A percentile compares a stretch with the other conserved stretches of the same genome.
These are phyloP conservation scores for Chrysosporium keratinophilum DNA, from an alignment of 2,329 filamentous ascomycete genomes.

Conservation along the genomic window DNA sequence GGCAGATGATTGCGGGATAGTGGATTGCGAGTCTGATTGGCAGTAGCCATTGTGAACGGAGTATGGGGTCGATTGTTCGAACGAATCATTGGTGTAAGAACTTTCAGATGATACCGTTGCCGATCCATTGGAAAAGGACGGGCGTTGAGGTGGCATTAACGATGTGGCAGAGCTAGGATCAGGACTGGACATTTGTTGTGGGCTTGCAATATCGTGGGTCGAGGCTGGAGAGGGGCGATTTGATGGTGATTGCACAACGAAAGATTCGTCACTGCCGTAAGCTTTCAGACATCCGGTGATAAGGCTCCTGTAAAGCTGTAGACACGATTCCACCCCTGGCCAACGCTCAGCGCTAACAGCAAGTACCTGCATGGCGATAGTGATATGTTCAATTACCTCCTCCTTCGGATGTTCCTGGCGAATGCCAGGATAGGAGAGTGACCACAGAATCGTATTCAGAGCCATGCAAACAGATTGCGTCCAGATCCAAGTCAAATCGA, in stretches of 20 bases:
- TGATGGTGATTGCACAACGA: slow-evolving; percentile 40
- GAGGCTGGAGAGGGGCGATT: slow-evolving; percentile 35
- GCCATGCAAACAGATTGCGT: slow-evolving; percentile 82
- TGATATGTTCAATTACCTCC: slow-evolving; percentile 65
- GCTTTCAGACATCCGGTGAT: slow-evolving; percentile 77
- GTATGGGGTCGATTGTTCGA: background rate
- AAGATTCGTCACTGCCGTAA: slow-evolving; percentile 56
- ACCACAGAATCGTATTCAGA: slow-evolving; percentile 85
- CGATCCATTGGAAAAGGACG: background rate
- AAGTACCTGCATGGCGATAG: slow-evolving; percentile 66
- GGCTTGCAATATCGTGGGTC: slow-evolving; percentile 31
- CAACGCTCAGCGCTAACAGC: slow-evolving; percentile 73
- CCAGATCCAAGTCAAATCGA: slow-evolving; percentile 92
- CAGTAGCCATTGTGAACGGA: background rate
- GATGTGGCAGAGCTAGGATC: slow-evolving; percentile 27
- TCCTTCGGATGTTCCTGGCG: slow-evolving; percentile 60
- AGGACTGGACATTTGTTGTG: slow-evolving; percentile 31
- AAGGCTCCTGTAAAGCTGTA: slow-evolving; percentile 77
- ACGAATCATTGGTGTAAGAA: background rate
- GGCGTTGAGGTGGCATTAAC: slow-evolving; percentile 2
- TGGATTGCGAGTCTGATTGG: slow-evolving; percentile 16
- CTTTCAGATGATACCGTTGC: slow-evolving; percentile 3
- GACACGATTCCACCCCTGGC: slow-evolving; percentile 79
- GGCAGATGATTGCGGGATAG: slow-evolving; percentile 15
- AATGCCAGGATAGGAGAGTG: slow-evolving; percentile 75